These are phyloP conservation scores for Aspergillus ellipticus DNA, from an alignment of 495 filamentous ascomycete species.

Conservation along the genomic window DNA sequence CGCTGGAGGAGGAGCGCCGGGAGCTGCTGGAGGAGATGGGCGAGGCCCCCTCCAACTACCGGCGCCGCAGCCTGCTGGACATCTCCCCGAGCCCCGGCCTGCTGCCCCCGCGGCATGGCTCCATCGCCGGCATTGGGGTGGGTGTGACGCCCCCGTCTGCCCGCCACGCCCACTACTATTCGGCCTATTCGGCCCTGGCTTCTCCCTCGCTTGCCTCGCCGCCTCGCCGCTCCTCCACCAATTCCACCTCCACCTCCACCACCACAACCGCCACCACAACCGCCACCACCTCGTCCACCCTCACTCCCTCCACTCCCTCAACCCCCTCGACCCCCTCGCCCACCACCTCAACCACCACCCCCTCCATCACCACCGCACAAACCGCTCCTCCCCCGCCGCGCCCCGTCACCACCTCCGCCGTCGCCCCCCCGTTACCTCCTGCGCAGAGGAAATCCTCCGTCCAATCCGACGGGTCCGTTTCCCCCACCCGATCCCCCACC, in stretches of 20 bases:
- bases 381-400: constrained; percentile 3
- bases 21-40: constrained; percentile 17
- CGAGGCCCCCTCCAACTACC: constrained; percentile 24
- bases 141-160: constrained; percentile 27
- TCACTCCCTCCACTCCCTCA: constrained; percentile 7
- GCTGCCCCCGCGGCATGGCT: constrained; percentile 36
- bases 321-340: constrained; percentile 10
- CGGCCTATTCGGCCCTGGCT: not conserved
- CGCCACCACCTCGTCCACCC: not conserved
- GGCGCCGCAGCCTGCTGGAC: constrained; percentile 26
- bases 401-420: constrained; percentile 3
- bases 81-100: constrained; percentile 20
- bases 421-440: constrained; percentile 6
- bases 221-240: not conserved
- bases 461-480: constrained; percentile 1
- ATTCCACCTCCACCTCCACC: constrained; percentile 10
- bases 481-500: not conserved
- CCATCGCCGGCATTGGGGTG: constrained; percentile 36
- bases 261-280: constrained; percentile 3
- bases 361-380: constrained; percentile 6
- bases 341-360: constrained; percentile 11
- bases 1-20: constrained; percentile 23
- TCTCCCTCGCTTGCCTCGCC: constrained; percentile 1
- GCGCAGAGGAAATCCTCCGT: constrained; percentile 7
- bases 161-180: constrained; percentile 18